Conservation (phyloP, 2,329 filamentous ascomycete species). For the Alternaria panax region DNA sequence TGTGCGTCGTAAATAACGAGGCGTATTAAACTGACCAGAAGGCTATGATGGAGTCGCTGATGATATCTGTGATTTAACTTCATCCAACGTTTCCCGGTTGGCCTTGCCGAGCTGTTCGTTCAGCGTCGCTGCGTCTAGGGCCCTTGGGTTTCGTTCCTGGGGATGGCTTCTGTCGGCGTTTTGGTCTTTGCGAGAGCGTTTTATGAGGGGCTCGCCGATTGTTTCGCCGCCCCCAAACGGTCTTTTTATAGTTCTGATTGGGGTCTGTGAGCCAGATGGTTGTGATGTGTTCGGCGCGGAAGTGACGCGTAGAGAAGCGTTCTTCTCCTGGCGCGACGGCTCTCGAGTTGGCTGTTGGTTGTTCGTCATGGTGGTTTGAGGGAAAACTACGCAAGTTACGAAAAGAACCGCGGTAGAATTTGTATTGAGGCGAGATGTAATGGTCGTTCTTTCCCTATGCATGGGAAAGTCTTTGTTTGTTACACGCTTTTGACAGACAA, state of each 20-base stretch:
- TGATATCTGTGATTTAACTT: neutral
- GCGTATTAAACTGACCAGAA: neutral
- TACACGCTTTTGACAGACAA: neutral
- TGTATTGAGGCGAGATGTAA: neutral
- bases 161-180: neutral
- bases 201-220: neutral
- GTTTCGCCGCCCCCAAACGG: neutral
- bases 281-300: rapidly evolving
- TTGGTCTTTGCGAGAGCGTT: neutral
- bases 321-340: neutral
- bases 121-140: neutral
- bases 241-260: neutral
- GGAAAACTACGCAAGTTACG: neutral
- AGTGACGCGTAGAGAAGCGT: neutral
- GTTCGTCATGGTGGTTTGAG: neutral
- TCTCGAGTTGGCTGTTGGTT: neutral
- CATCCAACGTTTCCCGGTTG: neutral
- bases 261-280: too few species aligned
- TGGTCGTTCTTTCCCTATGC: neutral
- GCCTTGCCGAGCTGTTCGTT: neutral
- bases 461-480: neutral
- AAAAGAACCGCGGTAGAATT: neutral
- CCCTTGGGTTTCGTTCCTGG: neutral
- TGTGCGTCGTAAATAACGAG: neutral
- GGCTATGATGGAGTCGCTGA: neutral